These are phyloP conservation scores for Selaginella moellendorffii DNA, from an alignment of 75 land plant genomes.

Conservation along the genomic window DNA sequence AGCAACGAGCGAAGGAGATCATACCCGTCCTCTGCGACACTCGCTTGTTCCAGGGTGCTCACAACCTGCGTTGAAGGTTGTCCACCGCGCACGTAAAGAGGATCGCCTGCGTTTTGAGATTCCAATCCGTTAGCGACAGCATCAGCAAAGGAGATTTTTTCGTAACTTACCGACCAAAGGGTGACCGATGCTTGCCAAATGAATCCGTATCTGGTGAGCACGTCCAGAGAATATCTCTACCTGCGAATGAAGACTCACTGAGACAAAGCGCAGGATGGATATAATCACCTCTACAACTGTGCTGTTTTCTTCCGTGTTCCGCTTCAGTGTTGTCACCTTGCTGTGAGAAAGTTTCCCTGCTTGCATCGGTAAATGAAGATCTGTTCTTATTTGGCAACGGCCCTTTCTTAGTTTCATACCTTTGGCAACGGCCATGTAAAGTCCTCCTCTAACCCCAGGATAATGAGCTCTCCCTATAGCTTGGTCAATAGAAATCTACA, in stretches of 20 bases:
- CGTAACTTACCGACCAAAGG: conserved; percentile 66
- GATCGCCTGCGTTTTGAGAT: conserved; percentile 74
- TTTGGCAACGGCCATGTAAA: conserved; percentile 60
- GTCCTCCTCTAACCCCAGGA: conserved; percentile 76
- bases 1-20: background rate
- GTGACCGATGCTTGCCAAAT: conserved; percentile 71
- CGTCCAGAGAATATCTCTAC: conserved; percentile 86
- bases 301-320: conserved; percentile 30
- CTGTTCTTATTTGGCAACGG: too few species aligned
- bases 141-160: too few species aligned
- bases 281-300: too few species aligned
- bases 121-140: too few species aligned
- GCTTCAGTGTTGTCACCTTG: conserved; percentile 55
- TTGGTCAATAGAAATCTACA: conserved; percentile 44
- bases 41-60: conserved; percentile 3
- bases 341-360: conserved; percentile 80
- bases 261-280: too few species aligned
- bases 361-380: too few species aligned
- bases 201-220: conserved; percentile 94
- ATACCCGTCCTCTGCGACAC: conserved; percentile 68
- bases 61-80: conserved; percentile 24
- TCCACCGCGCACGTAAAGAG: conserved; percentile 68
- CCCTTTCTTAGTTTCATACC: too few species aligned
- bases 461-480: conserved; percentile 67
- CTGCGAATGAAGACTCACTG: too few species aligned